phyloP scores from a whole-genome alignment of 2,329 filamentous ascomycete species.

The Xylaria sp. region DNA sequence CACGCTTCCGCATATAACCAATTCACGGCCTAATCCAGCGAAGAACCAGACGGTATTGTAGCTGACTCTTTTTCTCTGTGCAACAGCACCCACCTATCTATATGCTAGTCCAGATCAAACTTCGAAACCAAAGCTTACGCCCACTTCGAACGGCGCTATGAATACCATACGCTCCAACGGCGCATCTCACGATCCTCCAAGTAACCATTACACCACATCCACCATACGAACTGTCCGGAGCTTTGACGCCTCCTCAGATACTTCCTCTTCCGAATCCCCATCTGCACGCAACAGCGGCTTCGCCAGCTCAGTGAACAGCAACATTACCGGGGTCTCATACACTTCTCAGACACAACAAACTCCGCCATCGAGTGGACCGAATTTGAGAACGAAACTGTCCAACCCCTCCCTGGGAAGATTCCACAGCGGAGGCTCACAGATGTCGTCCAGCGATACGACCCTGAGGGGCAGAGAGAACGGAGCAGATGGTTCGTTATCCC shows the following conservation, averaged over 20 bases:
- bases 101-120: slow-evolving; percentile 42
- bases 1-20: slow-evolving; percentile 38
- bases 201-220: slow-evolving; percentile 51
- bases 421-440: slow-evolving; percentile 39
- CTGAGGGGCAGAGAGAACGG: slow-evolving; percentile 40
- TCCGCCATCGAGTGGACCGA: slow-evolving; percentile 50
- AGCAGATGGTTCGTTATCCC: slow-evolving; percentile 37
- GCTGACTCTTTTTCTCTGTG: slow-evolving; percentile 37
- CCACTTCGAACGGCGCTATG: slow-evolving; percentile 41
- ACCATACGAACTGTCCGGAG: slow-evolving; percentile 68
- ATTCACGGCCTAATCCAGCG: slow-evolving; percentile 21
- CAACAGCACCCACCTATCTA: slow-evolving; percentile 39
- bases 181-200: slow-evolving; percentile 41
- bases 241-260: slow-evolving; percentile 60
- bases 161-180: slow-evolving; percentile 42
- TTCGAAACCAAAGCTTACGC: slow-evolving; percentile 39
- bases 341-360: slow-evolving; percentile 51
- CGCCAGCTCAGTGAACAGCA: slow-evolving; percentile 68
- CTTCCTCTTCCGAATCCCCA: slow-evolving; percentile 52
- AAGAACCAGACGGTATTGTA: slow-evolving; percentile 27
- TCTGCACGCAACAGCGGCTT: slow-evolving; percentile 62
- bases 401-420: slow-evolving; percentile 35
- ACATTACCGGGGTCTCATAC: slow-evolving; percentile 60
- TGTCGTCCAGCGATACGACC: slow-evolving; percentile 43
- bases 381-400: slow-evolving; percentile 46